Conservation (phyloP, 768 basidiomycete genomes). For the Lyophyllum shimeji region DNA sequence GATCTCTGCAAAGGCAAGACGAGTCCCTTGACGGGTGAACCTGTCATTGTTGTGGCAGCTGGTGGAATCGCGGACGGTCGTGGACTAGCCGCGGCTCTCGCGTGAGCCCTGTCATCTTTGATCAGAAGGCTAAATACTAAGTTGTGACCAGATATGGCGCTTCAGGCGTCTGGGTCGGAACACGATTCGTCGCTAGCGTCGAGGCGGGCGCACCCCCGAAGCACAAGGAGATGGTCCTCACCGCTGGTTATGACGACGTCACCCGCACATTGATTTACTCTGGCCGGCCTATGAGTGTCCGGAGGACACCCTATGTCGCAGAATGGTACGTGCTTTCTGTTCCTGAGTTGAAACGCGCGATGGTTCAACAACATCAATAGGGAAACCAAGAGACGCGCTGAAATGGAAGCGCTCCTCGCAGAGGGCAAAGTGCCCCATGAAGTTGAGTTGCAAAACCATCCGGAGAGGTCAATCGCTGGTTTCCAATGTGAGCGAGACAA, state of each 20-base stretch:
- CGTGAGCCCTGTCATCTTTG: conserved; percentile 37
- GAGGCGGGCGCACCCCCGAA: conserved; percentile 77
- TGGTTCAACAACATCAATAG: conserved; percentile 25
- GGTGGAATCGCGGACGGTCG: conserved; percentile 85
- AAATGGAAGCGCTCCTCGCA: conserved; percentile 57
- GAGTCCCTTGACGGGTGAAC: conserved; percentile 77
- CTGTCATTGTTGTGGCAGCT: conserved; percentile 77
- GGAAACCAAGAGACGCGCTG: conserved; percentile 61
- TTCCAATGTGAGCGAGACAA: conserved; percentile 48
- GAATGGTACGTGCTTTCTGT: conserved; percentile 51
- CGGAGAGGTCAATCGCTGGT: conserved; percentile 62
- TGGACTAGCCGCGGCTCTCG: conserved; percentile 72
- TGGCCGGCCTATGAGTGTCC: conserved; percentile 81
- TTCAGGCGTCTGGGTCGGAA: conserved; percentile 85
- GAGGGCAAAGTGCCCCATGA: conserved; percentile 77
- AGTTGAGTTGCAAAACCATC: conserved; percentile 65
- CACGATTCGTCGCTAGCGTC: conserved; percentile 79
- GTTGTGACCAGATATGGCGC: conserved; percentile 63
- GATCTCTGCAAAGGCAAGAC: conserved; percentile 70
- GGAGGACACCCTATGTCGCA: conserved; percentile 74
- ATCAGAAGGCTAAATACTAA: neutral
- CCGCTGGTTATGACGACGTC: conserved; percentile 76
- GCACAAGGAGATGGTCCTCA: conserved; percentile 68
- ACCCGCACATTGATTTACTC: conserved; percentile 71
- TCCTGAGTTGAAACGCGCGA: neutral